These are phyloP conservation scores for Tuber magnatum DNA, from an alignment of 495 filamentous ascomycete genomes.

Conservation along the genomic window DNA sequence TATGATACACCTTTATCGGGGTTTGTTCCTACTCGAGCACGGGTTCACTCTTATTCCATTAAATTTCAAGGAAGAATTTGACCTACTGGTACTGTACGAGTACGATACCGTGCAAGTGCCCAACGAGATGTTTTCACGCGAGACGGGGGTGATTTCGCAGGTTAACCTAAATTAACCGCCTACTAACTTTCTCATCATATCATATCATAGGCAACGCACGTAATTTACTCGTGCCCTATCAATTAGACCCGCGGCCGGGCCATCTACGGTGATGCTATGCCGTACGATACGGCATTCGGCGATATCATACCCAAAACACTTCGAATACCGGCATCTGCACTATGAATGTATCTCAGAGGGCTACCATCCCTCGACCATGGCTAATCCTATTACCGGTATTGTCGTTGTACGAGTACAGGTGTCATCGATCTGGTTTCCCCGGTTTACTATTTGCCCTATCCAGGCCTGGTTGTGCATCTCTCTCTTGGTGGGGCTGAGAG, in stretches of 20 bases:
- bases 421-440: not conserved
- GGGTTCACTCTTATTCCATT: no score
- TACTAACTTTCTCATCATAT: not conserved
- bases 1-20: no score
- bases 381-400: no score
- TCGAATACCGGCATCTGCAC: not conserved
- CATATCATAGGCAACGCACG: no score
- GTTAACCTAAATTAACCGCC: not conserved
- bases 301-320: not conserved
- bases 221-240: not conserved
- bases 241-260: not conserved
- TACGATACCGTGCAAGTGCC: no score
- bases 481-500: not conserved
- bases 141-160: not conserved
- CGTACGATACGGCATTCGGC: not conserved
- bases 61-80: no score
- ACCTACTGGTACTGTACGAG: no score
- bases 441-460: no score
- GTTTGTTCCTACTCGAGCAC: no score
- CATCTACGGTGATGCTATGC: not conserved
- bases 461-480: not conserved
- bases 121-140: not conserved
- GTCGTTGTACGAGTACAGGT: not conserved
- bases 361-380: not conserved
- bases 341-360: not conserved